Base-by-base conservation (phyloP, 2,329 filamentous ascomycete species). In the Ophiosphaerella narmari region DNA sequence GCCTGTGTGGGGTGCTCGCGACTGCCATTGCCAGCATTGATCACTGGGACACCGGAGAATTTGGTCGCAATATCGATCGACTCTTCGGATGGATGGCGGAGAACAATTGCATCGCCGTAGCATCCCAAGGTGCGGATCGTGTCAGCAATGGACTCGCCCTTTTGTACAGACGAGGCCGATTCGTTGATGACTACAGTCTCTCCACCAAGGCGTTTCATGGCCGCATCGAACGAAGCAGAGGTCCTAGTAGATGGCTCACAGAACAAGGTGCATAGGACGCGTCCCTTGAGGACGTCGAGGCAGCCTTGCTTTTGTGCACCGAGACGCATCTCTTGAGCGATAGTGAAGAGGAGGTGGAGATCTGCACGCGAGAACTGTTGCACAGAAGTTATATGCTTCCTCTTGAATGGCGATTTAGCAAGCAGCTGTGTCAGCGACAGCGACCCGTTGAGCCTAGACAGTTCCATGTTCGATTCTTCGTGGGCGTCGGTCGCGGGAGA, bases 191-290 rank as follows among this genome's bases (percentile, higher is more conserved):
- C 82, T 46, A 99, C 83, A 3, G 89, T 93, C 41, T 91, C 85
- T 40, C 94, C 94, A 62, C 94, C 94, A 5, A 99, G 87, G 44
- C 95, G 89, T 80, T 99, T 95, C 94, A 99, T 99, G 36, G 94
- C 94, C 48, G 93, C 90, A 70, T 99, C 94, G 66, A 99, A 99
- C 3, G 94, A 99, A 33, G 90, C 86, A 11, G 93, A 97, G 5
- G 94, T 99, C 46, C 94, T 85, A 2, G 94, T 99, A 0, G 93
- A 97, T 2, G 94, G 94, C 80, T 99, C 94, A 75, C 92, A 99
- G 83, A 99, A 99, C 78, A 99, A 86, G 2, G 90, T 94, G 77
- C 88, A 91, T 33, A 99, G 82, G 11, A 99, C 85, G 39, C 89
- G 86, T 24, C 92, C 91, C 65, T 89, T 90, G 54, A 99, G 85